Evolutionary conservation across 306 rosid genomes (phyloP), one percentile per base, ranked within the genome.

Genomic region (Trifolium dubium): DNA sequence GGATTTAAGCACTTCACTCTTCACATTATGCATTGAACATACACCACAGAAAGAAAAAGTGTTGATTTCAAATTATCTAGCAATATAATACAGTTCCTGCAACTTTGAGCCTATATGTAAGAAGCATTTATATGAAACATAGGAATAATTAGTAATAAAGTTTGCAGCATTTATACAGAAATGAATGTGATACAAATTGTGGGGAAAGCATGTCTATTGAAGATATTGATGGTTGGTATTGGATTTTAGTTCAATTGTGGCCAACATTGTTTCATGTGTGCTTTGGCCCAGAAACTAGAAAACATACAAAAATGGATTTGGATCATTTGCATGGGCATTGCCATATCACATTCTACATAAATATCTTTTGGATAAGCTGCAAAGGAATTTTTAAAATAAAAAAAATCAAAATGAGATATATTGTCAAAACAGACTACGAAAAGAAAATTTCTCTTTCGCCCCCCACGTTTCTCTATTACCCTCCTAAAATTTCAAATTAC

Each of bases 221-320:
- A 40, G 79, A 65, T 67, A 68, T 3, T 73, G 78, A 83, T 71
- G 47, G 79, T 49, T 72, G 61, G 19, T 46, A 68, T 81, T 84
- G 81, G 83, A 55, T 18, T 80, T 19, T 64, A 64, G 77, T 69
- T 71, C n/a, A 72, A 72, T 72, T 58, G 73, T 53, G 3, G 69
- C 35, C 40, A 59, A 23, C 56, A 79, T 67, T 66, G 39, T 74
- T 59, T 11, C 19, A 60, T 67, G 44, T 71, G 56, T 58, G 40
- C 8, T 77, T 62, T 62, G 59, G 62, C 77, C 65, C 41, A 60
- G 5, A 58, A 58, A 54, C 67, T 29, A 61, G 31, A 83, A 85
- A 74, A 53, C 69, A 15, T 35, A 69, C 23, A 69, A 17, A 66
- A 30, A 64, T 40, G 15, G 6, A 8, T 44, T 49, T 49, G 40